Conservation (phyloP, 495 filamentous ascomycete species). For the Astrothelium macrocarpum region DNA sequence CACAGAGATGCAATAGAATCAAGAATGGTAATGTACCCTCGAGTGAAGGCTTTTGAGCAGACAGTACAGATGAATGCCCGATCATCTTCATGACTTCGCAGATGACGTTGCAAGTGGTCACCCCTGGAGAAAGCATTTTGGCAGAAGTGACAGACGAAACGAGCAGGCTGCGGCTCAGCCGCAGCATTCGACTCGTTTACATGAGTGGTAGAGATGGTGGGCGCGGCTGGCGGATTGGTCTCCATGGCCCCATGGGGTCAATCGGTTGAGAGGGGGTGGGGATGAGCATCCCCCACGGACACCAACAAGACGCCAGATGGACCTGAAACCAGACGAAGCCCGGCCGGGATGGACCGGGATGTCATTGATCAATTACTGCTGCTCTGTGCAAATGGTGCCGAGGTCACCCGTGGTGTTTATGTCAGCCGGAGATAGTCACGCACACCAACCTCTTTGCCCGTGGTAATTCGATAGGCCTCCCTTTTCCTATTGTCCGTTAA, state of each 20-base stretch:
- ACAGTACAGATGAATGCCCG: background rate
- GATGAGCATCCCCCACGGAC: background rate
- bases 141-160: slow-evolving; percentile 1
- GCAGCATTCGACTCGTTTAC: background rate
- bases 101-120: background rate
- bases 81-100: slow-evolving; percentile 2
- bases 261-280: background rate
- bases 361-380: too few species aligned
- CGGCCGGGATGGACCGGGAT: too few species aligned
- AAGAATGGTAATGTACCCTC: background rate
- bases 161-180: background rate
- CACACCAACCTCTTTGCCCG: background rate
- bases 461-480: background rate
- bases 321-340: background rate
- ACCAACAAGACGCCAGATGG: background rate
- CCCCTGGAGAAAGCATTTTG: background rate
- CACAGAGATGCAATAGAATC: background rate
- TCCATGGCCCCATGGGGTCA: background rate
- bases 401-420: background rate
- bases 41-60: slow-evolving; percentile 4
- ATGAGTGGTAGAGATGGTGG: background rate
- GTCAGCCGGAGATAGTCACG: background rate
- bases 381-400: background rate
- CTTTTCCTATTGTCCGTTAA: background rate
- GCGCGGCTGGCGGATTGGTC: background rate